phyloP scores from a whole-genome alignment of 2,329 filamentous ascomycete species.

The Diplodia scrobiculata region DNA sequence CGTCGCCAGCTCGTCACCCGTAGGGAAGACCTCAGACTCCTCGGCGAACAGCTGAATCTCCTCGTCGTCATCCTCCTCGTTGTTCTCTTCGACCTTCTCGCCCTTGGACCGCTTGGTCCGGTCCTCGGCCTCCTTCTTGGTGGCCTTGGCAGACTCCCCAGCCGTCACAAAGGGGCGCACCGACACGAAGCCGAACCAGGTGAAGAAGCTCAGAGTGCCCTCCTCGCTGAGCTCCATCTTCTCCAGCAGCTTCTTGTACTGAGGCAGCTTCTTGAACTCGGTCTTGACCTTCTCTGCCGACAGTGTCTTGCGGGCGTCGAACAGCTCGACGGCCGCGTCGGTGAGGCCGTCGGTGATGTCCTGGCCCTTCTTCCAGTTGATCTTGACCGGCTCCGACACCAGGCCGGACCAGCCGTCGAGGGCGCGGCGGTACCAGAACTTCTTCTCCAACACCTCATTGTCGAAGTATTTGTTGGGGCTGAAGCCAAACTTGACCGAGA shows the following conservation, averaged over 20 bases:
- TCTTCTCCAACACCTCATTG: conserved; percentile 79
- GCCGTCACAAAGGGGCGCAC: conserved; percentile 68
- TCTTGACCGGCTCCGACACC: conserved; percentile 84
- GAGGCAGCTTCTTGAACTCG: conserved; percentile 57
- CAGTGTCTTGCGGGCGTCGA: conserved; percentile 55
- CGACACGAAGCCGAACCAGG: conserved; percentile 76
- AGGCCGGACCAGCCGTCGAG: conserved; percentile 71
- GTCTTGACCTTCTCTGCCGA: conserved; percentile 35
- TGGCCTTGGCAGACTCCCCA: conserved; percentile 68
- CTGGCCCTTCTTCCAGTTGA: conserved; percentile 74
- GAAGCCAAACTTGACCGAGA: conserved; percentile 74
- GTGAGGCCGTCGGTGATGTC: conserved; percentile 82
- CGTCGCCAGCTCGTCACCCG: conserved; percentile 79
- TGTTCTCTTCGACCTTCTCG: conserved; percentile 45
- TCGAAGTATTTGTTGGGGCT: conserved; percentile 79
- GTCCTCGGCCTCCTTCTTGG: conserved; percentile 62
- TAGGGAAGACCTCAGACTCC: conserved; percentile 82
- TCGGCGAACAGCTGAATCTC: conserved; percentile 63
- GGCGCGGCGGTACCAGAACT: conserved; percentile 79
- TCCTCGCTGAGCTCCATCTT: conserved; percentile 62
- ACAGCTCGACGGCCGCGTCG: conserved; percentile 70
- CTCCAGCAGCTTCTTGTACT: conserved; percentile 58
- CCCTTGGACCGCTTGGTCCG: conserved; percentile 51
- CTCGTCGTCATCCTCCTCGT: conserved; percentile 60
- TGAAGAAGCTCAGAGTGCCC: conserved; percentile 77